A percentile compares a stretch with the other conserved stretches of the same genome.
Evolutionary conservation across 129 eudicot genomes (phyloP).

Genomic region (Apium graveolens): DNA sequence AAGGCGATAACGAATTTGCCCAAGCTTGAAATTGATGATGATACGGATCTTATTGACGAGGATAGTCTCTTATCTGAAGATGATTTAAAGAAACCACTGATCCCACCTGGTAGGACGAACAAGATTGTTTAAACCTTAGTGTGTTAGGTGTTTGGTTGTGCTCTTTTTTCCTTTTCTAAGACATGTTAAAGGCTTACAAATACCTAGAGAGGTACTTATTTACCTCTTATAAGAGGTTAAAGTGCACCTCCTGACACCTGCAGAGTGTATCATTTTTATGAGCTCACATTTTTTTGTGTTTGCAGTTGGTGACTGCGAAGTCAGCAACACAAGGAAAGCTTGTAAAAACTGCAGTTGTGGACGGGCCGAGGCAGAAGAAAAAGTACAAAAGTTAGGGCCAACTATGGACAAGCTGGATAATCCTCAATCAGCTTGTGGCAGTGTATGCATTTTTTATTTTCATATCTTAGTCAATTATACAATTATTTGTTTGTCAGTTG

Average conservation of each 20-base stretch:
- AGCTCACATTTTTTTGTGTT: background rate
- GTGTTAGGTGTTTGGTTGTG: background rate
- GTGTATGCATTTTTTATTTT: conserved; percentile 36
- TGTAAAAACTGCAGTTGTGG: conserved; percentile 91
- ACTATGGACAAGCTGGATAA: conserved; percentile 68
- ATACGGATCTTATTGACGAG: conserved; percentile 84
- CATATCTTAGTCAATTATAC: background rate
- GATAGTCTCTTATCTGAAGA: conserved; percentile 91
- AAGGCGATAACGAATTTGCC: conserved; percentile 54
- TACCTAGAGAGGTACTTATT: background rate
- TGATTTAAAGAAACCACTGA: conserved; percentile 78
- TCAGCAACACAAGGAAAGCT: conserved; percentile 75
- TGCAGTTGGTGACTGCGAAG: conserved; percentile 80
- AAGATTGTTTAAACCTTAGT: background rate
- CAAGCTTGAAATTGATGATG: conserved; percentile 65
- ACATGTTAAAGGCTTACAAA: background rate
- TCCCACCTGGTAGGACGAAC: conserved; percentile 54
- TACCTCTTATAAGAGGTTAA: background rate
- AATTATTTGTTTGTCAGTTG: background rate
- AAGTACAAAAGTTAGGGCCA: conserved; percentile 60
- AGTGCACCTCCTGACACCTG: background rate
- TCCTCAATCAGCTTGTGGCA: conserved; percentile 87
- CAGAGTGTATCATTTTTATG: background rate
- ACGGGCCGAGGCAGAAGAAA: conserved; percentile 78
- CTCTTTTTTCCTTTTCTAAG: background rate